Evolutionary conservation across 345 rosid species (phyloP).

Genomic region (Dipteronia sinensis): DNA sequence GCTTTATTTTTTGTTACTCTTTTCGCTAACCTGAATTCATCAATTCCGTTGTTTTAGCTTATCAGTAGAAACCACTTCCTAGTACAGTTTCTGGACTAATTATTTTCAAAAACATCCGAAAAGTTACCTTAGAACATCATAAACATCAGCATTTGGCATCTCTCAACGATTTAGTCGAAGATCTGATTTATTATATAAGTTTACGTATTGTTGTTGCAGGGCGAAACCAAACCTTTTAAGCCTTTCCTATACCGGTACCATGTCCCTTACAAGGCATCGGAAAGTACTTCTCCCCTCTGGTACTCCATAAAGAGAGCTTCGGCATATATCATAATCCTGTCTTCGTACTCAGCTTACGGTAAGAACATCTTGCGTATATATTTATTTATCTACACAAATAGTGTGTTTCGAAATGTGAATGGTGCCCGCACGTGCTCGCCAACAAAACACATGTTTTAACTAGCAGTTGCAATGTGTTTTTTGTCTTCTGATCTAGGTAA

Average conservation of each 20-base stretch:
- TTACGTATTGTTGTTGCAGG: slow-evolving; percentile 45
- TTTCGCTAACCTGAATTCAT: background rate
- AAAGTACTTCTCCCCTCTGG: slow-evolving; percentile 80
- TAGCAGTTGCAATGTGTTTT: background rate
- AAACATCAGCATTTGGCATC: background rate
- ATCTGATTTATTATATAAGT: background rate
- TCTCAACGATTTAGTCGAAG: background rate
- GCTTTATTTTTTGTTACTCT: background rate
- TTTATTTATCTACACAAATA: too few relatives aligned
- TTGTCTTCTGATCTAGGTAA: slow-evolving; percentile 42
- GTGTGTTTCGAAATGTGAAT: too few relatives aligned
- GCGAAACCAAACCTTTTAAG: slow-evolving; percentile 81
- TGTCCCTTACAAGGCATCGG: slow-evolving; percentile 67
- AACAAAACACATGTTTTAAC: too few relatives aligned
- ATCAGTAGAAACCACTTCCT: too few relatives aligned
- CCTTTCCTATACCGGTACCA: slow-evolving; percentile 71
- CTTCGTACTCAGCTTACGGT: slow-evolving; percentile 94
- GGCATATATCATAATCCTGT: slow-evolving; percentile 72
- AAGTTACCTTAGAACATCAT: too few relatives aligned
- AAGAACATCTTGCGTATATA: slow-evolving; percentile 11
- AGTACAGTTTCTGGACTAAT: too few relatives aligned
- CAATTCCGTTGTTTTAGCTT: background rate
- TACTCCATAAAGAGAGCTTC: slow-evolving; percentile 96
- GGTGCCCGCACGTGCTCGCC: too few relatives aligned
- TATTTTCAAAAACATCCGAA: too few relatives aligned